Base-by-base conservation (phyloP, 192 early-diverging fungal genomes). In the Haplosporangium gracile region DNA sequence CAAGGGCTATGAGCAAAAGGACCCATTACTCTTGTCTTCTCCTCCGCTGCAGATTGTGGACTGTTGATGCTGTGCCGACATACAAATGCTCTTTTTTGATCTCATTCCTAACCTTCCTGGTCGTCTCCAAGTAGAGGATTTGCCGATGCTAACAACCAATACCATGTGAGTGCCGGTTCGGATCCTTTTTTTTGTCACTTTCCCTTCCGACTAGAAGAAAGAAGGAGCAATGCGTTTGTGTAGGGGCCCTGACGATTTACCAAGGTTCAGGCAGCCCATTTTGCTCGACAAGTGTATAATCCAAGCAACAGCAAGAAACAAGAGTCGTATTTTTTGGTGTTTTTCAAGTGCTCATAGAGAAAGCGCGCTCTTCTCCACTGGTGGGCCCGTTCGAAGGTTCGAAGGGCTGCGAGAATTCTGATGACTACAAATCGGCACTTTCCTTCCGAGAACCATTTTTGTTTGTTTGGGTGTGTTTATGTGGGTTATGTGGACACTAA, bases 401-500 rank as follows among this genome's bases (percentile, higher is more conserved):
- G 53, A 57, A 63, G 51, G 51, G 15, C 20, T 11, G 26, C 9
- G 15, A 65, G 60, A 32, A 65, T 65, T 32, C 29, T 65, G 60
- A 65, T 65, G n/a, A 65, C 60, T 65, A 65, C 60, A 65, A 13
- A 29, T 65, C 60, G 60, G 60, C 26, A 65, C 26, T 65, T 32
- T 65, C 60, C 11, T 32, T 65, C 60, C 60, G 60, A 65, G 60
- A 65, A 65, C 9, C 9, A 65, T 65, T 3, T 11, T 10, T 36
- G 36, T 60, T 60, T 60, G n/a, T 32, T 65, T 36, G 36, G 1
- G 9, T 65, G 60, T 34, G 9, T 34, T 11, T 8, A 16, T 26
- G n/a, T 10, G 55, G 26, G 3, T 26, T 65, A n/a, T n/a, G 42
- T 57, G 24, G 24, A n/a, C 0, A 57, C 55, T 26, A 15, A 18